phyloP scores from a whole-genome alignment of 2,329 filamentous ascomycete species.

The Paecilomyces sp. region DNA sequence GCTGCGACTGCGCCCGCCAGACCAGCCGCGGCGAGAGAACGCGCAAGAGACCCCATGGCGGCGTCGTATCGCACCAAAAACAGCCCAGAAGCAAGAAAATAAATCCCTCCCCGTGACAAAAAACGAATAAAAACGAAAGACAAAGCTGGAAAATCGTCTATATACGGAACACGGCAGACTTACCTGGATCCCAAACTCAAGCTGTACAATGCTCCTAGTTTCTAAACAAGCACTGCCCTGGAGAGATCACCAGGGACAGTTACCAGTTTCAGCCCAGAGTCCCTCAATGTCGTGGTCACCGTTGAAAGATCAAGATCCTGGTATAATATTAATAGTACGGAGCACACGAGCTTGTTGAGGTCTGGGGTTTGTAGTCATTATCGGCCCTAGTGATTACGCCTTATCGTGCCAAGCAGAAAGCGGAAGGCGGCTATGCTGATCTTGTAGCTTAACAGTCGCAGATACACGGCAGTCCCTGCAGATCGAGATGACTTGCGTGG shows the following conservation, averaged over 20 bases:
- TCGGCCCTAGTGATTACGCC: neutral
- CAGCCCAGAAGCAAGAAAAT: neutral
- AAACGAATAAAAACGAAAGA: neutral
- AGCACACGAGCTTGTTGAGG: neutral
- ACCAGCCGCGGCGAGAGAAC: neutral
- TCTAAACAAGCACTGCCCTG: neutral
- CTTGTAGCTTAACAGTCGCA: neutral
- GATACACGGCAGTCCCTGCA: constrained; percentile 1
- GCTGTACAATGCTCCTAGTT: neutral
- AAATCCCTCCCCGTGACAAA: neutral
- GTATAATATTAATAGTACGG: too few species aligned
- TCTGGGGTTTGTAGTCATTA: neutral
- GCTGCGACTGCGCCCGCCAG: constrained; percentile 15
- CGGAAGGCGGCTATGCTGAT: neutral
- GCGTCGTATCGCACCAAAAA: neutral
- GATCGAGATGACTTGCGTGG: neutral
- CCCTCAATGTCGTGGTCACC: neutral
- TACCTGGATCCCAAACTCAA: neutral
- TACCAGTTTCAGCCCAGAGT: neutral
- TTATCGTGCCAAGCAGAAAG: neutral
- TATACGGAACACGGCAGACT: neutral
- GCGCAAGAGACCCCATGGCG: constrained; percentile 3
- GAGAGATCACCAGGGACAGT: neutral
- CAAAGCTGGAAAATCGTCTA: neutral
- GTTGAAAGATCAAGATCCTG: neutral